Conservation (phyloP, 768 basidiomycete genomes). For the Crassisporium funariophilum region DNA sequence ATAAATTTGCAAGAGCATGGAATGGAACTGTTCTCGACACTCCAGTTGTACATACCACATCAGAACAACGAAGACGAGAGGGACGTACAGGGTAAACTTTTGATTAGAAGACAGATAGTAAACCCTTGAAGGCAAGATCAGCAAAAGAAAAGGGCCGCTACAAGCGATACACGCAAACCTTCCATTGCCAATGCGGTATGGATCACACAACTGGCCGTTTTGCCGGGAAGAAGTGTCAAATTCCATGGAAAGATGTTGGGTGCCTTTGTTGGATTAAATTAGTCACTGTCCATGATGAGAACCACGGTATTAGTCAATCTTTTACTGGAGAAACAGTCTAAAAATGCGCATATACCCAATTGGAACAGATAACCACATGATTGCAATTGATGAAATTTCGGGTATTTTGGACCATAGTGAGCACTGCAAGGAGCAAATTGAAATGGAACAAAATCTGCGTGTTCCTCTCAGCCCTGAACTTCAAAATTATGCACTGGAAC, state of each 20-base stretch:
- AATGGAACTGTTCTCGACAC: constrained; percentile 2
- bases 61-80: constrained; percentile 10
- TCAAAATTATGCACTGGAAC: constrained; percentile 18
- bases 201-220: constrained; percentile 13
- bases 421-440: constrained; percentile 8
- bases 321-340: background rate
- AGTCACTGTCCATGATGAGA: constrained; percentile 12
- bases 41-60: constrained; percentile 12
- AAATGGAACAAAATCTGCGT: constrained; percentile 19
- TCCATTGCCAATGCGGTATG: constrained; percentile 21
- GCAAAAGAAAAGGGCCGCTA: background rate
- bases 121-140: background rate
- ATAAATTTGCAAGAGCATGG: constrained; percentile 13
- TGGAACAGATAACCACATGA: constrained; percentile 7
- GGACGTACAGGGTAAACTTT: constrained; percentile 12
- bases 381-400: constrained; percentile 21
- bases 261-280: constrained; percentile 20
- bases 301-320: background rate
- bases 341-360: constrained; percentile 6
- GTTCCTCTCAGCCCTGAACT: constrained; percentile 19
- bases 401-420: constrained; percentile 23
- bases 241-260: constrained; percentile 21
- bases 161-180: constrained; percentile 8
- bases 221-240: constrained; percentile 14
- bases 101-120: constrained; percentile 9